Base-by-base conservation (phyloP, 2,329 filamentous ascomycete species). In the Trichophaea hybrida region DNA sequence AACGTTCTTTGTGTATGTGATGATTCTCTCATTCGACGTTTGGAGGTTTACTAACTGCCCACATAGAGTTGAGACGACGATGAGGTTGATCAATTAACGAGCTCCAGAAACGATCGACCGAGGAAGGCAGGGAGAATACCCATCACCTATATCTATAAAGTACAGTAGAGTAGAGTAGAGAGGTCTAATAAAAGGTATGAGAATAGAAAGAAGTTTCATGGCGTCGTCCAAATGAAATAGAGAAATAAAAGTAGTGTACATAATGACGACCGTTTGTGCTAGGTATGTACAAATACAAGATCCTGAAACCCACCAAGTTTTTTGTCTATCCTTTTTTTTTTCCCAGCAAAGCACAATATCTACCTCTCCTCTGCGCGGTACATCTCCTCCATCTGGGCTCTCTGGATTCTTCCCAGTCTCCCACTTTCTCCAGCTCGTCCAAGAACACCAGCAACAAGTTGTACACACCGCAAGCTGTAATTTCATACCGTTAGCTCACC, bases 341-440 rank as follows among this genome's bases (percentile, higher is more conserved):
- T 4, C 10, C 38, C 38, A 15, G 10, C 38, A 15, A 10, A 15
- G n/a, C 38, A 43, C 10, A 43, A 10, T 43, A 43, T 12, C 38
- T 43, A 32, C 48, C 49, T 50, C 40, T 61, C 63, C 6, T 60
- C 58, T 38, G 59, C 43, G 6, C 31, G 43, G 40, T 49, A 50
- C 43, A 53, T 37, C 3, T 43, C 31, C 38, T 64, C 59, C 37
- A 54, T 59, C 50, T 65, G 59, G 5, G 61, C 63, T 35, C 60
- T 60, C 40, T 57, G 57, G 31, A 66, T 61, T 44, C 64, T 65
- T 51, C 37, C 57, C 31, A 62, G 34, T 24, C 59, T 58, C 32
- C 93, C 93, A 56, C 80, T 76, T 74, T 94, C 77, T 7, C 87
- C 93, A 0, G 93, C 93, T 56, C 85, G 80, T 44, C 90, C 91